Evolutionary conservation across 257 asterid genomes (phyloP).

Genomic region (Verbena officinalis): DNA sequence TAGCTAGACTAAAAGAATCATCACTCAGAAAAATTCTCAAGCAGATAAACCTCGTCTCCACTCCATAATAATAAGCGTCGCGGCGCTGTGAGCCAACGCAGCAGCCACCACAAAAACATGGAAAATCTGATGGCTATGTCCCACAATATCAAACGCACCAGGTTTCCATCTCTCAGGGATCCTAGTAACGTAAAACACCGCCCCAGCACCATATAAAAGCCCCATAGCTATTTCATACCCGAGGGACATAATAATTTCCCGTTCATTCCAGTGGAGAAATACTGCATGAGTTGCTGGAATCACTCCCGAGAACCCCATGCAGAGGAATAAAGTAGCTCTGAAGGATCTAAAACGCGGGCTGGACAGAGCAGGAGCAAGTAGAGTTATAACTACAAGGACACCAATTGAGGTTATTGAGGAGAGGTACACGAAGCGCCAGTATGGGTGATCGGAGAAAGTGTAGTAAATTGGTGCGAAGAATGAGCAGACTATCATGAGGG

Average conservation of each 20-base stretch:
- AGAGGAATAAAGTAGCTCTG: conserved; percentile 70
- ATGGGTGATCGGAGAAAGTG: conserved; percentile 62
- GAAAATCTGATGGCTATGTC: conserved; percentile 95
- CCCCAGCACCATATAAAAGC: conserved; percentile 68
- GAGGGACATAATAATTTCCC: conserved; percentile 43
- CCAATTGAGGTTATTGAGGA: conserved; percentile 62
- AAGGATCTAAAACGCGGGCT: conserved; percentile 61
- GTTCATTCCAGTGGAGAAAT: conserved; percentile 47
- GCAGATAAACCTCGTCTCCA: conserved; percentile 59
- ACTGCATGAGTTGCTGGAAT: conserved; percentile 86
- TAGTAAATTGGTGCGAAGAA: conserved; percentile 87
- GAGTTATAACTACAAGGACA: conserved; percentile 54
- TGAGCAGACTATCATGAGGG: conserved; percentile 84
- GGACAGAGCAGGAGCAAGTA: conserved; percentile 72
- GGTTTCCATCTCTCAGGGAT: conserved; percentile 91
- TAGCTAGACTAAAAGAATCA: no score
- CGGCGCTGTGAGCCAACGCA: conserved; percentile 74
- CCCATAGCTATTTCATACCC: conserved; percentile 81
- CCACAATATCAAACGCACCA: conserved; percentile 81
- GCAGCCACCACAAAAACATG: conserved; percentile 83
- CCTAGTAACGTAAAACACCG: conserved; percentile 66
- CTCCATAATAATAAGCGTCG: conserved; percentile 75
- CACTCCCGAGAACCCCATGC: conserved; percentile 88
- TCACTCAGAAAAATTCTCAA: not conserved
- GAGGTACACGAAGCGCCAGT: conserved; percentile 63